phyloP scores from a whole-genome alignment of 2,329 filamentous ascomycete genomes.

The Reticulascus tulasneorum region DNA sequence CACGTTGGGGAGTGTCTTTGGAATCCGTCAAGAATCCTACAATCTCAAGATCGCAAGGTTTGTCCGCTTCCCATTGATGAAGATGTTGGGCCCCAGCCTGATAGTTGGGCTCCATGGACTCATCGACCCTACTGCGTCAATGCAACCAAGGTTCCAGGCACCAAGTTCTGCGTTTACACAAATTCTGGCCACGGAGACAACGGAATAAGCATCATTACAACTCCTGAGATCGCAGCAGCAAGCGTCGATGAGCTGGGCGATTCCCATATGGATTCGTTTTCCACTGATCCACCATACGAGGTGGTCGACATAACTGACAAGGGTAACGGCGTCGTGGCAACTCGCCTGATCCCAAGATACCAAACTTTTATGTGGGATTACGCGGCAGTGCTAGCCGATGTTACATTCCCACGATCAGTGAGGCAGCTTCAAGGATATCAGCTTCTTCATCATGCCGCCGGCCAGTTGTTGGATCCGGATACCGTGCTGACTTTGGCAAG shows the following conservation, averaged over 20 bases:
- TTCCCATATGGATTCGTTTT: constrained; percentile 14
- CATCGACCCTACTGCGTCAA: constrained; percentile 19
- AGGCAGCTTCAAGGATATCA: constrained; percentile 22
- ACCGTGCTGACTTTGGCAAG: constrained; percentile 22
- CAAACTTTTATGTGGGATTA: constrained; percentile 32
- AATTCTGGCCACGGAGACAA: constrained; percentile 19
- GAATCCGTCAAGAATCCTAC: no score
- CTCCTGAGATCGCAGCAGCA: constrained; percentile 26
- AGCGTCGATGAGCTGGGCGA: constrained; percentile 24
- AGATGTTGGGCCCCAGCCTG: constrained; percentile 2
- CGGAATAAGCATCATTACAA: constrained; percentile 31
- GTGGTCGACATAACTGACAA: constrained; percentile 24
- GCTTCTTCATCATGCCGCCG: constrained; percentile 23
- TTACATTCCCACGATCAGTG: constrained; percentile 25
- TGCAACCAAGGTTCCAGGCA: constrained; percentile 4
- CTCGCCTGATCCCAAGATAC: constrained; percentile 23
- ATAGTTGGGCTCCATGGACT: constrained; percentile 21
- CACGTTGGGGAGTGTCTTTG: no score
- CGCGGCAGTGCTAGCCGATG: constrained; percentile 24
- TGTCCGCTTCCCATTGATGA: no score
- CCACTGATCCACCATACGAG: constrained; percentile 18
- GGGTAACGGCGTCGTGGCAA: constrained; percentile 30
- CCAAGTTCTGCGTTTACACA: constrained; percentile 23
- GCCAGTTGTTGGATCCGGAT: constrained; percentile 22
- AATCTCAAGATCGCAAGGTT: no score